These are phyloP conservation scores for Melampsora medusae DNA, from an alignment of 1,284 basidiomycete species.

Conservation along the genomic window DNA sequence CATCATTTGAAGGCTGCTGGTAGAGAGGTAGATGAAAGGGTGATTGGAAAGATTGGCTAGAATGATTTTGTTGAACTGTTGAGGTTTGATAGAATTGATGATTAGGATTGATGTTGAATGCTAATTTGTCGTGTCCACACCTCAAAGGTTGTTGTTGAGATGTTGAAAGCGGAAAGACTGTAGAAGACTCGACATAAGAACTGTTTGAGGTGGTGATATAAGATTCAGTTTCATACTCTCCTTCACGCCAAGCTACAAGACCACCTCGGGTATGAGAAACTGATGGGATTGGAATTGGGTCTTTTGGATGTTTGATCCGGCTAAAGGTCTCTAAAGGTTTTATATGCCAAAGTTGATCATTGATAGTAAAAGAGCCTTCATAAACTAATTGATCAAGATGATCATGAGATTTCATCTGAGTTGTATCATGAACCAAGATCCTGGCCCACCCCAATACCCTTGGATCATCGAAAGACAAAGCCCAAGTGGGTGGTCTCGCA, in stretches of 20 bases:
- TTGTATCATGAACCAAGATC: slow-evolving; percentile 14
- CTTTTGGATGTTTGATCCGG: slow-evolving; percentile 61
- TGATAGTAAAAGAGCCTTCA: slow-evolving; percentile 71
- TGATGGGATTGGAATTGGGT: slow-evolving; percentile 57
- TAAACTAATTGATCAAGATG: slow-evolving; percentile 56
- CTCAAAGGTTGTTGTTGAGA: background rate
- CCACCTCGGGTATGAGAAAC: slow-evolving; percentile 56
- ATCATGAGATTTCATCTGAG: slow-evolving; percentile 25
- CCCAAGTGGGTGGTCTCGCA: background rate
- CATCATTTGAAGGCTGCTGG: slow-evolving; percentile 48
- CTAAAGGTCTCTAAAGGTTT: slow-evolving; percentile 71
- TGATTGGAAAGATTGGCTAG: slow-evolving; percentile 23
- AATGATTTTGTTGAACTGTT: too few species aligned
- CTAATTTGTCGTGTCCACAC: slow-evolving; percentile 69
- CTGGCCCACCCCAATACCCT: slow-evolving; percentile 18
- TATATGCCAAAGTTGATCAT: slow-evolving; percentile 71
- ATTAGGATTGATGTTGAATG: slow-evolving; percentile 66
- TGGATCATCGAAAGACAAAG: slow-evolving; percentile 5
- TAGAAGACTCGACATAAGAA: slow-evolving; percentile 50
- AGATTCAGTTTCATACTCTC: too few species aligned
- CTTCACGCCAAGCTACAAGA: slow-evolving; percentile 68
- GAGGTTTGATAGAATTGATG: slow-evolving; percentile 59
- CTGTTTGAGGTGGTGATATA: slow-evolving; percentile 56
- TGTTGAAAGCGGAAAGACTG: slow-evolving; percentile 1
- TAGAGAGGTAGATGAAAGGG: slow-evolving; percentile 37